Percentiles rank a stretch among this genome's conserved stretches.
These are phyloP conservation scores for Fraxinus anomala DNA, from an alignment of 257 asterid species.

Conservation along the genomic window DNA sequence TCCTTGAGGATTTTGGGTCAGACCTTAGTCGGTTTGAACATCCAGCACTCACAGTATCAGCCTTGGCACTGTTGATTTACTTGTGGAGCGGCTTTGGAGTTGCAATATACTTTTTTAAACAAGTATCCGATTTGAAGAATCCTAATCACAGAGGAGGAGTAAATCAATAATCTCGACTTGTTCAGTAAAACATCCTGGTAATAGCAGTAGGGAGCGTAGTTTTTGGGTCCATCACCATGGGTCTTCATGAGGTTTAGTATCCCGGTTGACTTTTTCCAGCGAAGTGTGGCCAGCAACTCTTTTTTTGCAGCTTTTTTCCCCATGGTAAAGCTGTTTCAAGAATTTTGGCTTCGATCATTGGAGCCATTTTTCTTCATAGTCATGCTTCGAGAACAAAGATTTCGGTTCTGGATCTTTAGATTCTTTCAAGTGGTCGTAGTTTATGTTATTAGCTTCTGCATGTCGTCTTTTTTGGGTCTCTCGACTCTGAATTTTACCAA, in stretches of 20 bases:
- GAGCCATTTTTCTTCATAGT: conserved; percentile 41
- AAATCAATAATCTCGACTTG: conserved; percentile 21
- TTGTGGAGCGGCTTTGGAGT: conserved; percentile 71
- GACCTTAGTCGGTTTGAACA: conserved; percentile 65
- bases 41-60: conserved; percentile 64
- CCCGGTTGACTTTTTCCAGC: conserved; percentile 54
- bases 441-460: conserved; percentile 44
- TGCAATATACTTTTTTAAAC: conserved; percentile 73
- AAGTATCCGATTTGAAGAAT: neutral
- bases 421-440: conserved; percentile 36
- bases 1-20: conserved; percentile 52
- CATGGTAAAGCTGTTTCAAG: conserved; percentile 51
- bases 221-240: conserved; percentile 49
- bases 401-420: conserved; percentile 43
- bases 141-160: neutral
- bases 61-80: conserved; percentile 41
- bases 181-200: conserved; percentile 24
- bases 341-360: conserved; percentile 30
- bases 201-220: conserved; percentile 38
- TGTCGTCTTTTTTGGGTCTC: conserved; percentile 17
- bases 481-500: conserved; percentile 27
- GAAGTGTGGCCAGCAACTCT: conserved; percentile 36
- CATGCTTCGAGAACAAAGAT: conserved; percentile 42
- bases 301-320: conserved; percentile 54
- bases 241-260: conserved; percentile 41